A percentile compares a stretch with the other conserved stretches of the same genome.
phyloP scores from a whole-genome alignment of 352 stramenopile species.

The Halophytophthora batemanensis region DNA sequence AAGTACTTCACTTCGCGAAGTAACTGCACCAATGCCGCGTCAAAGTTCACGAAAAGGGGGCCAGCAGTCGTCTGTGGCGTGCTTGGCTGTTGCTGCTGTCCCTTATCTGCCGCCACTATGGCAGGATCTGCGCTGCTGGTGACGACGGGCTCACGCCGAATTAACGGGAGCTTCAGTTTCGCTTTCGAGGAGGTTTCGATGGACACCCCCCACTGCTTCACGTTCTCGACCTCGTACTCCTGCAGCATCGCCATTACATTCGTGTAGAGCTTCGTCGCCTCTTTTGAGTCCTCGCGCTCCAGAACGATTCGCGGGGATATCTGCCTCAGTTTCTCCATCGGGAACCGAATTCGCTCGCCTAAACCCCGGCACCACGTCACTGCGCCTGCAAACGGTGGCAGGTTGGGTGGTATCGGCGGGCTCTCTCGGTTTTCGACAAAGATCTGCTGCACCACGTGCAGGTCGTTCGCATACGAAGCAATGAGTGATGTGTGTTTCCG shows the following conservation, averaged over 20 bases:
- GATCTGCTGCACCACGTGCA: constrained; percentile 85
- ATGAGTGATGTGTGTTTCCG: constrained; percentile 83
- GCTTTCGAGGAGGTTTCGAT: constrained; percentile 79
- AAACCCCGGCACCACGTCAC: constrained; percentile 90
- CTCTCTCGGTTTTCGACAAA: constrained; percentile 86
- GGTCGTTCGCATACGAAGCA: constrained; percentile 72
- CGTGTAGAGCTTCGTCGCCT: constrained; percentile 89
- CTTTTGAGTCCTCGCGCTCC: constrained; percentile 87
- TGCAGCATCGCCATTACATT: constrained; percentile 82
- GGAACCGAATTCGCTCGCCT: constrained; percentile 81
- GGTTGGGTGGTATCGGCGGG: constrained; percentile 86
- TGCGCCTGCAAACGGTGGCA: constrained; percentile 87
- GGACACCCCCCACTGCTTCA: constrained; percentile 76
- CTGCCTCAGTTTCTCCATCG: constrained; percentile 85
- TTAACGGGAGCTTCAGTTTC: constrained; percentile 87
- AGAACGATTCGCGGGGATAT: constrained; percentile 79
- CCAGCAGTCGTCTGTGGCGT: constrained; percentile 8
- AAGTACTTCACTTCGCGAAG: constrained; percentile 95
- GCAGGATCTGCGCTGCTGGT: constrained; percentile 8
- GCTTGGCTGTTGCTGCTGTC: constrained; percentile 14
- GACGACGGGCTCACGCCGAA: constrained; percentile 45
- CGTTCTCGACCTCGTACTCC: constrained; percentile 80
- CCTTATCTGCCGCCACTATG: constrained; percentile 1
- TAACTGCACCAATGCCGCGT: constrained; percentile 86
- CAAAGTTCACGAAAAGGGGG: constrained; percentile 88